A percentile compares a stretch with the other conserved stretches of the same genome.
phyloP scores from a whole-genome alignment of 2,329 filamentous ascomycete genomes.

The Leptographium flavum region DNA sequence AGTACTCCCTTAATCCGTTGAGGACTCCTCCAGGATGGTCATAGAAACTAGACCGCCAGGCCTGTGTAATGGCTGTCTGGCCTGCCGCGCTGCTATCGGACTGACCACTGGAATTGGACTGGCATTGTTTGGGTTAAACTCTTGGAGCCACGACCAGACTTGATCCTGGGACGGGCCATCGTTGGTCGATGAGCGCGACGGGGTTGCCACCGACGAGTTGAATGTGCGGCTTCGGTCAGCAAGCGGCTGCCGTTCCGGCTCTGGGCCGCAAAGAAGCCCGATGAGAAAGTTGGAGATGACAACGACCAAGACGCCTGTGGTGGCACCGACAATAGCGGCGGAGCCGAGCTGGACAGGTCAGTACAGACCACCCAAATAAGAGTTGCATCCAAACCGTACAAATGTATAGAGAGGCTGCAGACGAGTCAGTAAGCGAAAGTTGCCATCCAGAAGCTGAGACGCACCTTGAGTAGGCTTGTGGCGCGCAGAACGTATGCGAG shows the following conservation, averaged over 20 bases:
- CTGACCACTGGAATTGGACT: background rate
- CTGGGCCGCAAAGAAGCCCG: constrained; percentile 28
- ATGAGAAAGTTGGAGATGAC: constrained; percentile 40
- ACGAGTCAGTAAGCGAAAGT: constrained; percentile 5
- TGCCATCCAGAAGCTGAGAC: constrained; percentile 6
- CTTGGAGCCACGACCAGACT: constrained; percentile 12
- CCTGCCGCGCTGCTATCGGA: background rate
- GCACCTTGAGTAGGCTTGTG: constrained; percentile 18
- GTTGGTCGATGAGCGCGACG: background rate
- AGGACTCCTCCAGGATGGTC: constrained; percentile 1
- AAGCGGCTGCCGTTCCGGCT: constrained; percentile 5
- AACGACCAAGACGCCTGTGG: constrained; percentile 45
- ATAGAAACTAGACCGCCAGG: background rate
- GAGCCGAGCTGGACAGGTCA: constrained; percentile 30
- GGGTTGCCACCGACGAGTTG: background rate
- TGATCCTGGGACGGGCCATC: constrained; percentile 4
- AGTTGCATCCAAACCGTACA: constrained; percentile 27
- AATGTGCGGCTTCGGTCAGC: background rate
- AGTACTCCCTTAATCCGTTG: constrained; percentile 1
- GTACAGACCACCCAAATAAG: constrained; percentile 15
- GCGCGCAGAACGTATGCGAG: constrained; percentile 18
- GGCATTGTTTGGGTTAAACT: constrained; percentile 8
- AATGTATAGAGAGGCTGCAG: constrained; percentile 27
- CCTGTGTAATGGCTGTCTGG: background rate
- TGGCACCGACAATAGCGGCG: constrained; percentile 52